Evolutionary conservation across 2,329 filamentous ascomycete species (phyloP).

Genomic region (Ophiostoma australiae): DNA sequence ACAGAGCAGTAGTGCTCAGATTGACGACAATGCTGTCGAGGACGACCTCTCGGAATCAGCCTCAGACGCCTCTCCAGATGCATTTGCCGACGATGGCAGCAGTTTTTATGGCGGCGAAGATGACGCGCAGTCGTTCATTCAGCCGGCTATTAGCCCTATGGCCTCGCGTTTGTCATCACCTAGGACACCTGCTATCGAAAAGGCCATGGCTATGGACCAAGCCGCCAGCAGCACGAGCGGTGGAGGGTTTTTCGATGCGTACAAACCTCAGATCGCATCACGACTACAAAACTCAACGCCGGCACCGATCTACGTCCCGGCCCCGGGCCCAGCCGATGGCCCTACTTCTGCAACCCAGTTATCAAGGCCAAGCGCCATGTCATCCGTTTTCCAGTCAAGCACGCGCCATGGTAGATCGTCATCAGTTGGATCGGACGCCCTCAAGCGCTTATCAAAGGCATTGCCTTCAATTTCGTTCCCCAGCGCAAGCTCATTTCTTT

Average conservation of each 20-base stretch:
- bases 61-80: neutral
- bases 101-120: conserved; percentile 45
- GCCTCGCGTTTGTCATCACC: conserved; percentile 53
- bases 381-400: conserved; percentile 21
- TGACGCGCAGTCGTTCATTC: conserved; percentile 55
- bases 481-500: conserved; percentile 35
- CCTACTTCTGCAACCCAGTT: conserved; percentile 24
- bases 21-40: neutral
- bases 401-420: conserved; percentile 45
- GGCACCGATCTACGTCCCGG: conserved; percentile 38
- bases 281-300: conserved; percentile 31
- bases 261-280: conserved; percentile 17
- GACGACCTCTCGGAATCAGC: neutral
- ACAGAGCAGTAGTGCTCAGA: neutral
- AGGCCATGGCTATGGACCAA: conserved; percentile 49
- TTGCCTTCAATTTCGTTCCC: conserved; percentile 52
- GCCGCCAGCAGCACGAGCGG: conserved; percentile 15
- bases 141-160: conserved; percentile 53
- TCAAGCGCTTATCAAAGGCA: conserved; percentile 53
- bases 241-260: conserved; percentile 34
- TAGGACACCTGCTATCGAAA: conserved; percentile 54
- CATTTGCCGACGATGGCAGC: conserved; percentile 32
- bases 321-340: neutral
- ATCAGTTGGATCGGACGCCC: conserved; percentile 53
- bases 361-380: conserved; percentile 15